These are phyloP conservation scores for Dicorynia guianensis DNA, from an alignment of 306 rosid species.

Conservation along the genomic window DNA sequence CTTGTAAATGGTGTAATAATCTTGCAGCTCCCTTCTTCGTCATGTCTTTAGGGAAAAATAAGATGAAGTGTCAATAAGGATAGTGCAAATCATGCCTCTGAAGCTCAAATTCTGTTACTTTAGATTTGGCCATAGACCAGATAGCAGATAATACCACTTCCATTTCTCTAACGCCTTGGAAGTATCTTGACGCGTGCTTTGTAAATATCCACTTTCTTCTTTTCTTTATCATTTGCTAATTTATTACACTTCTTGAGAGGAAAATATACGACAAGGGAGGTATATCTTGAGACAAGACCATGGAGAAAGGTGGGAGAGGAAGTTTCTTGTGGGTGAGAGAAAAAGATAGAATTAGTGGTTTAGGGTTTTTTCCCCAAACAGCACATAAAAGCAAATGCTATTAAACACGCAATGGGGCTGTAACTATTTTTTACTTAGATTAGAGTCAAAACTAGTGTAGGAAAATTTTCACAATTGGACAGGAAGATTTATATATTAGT, in stretches of 20 bases:
- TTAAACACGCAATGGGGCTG: background rate
- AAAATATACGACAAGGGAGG: background rate
- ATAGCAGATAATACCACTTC: background rate
- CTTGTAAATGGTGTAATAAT: conserved; percentile 1
- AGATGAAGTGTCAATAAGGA: background rate
- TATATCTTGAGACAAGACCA: background rate
- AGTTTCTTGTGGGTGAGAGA: conserved; percentile 5
- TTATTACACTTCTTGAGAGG: background rate
- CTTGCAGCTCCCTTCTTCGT: background rate
- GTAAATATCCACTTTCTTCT: background rate
- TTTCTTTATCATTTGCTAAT: background rate
- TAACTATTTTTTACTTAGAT: background rate
- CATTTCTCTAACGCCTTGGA: background rate
- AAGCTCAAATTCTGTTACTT: background rate
- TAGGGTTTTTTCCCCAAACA: background rate
- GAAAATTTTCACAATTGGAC: background rate
- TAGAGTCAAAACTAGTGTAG: background rate
- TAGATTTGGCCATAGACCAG: background rate
- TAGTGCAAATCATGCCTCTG: background rate
- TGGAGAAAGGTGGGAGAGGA: conserved; percentile 2
- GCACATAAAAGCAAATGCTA: background rate
- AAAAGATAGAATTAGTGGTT: conserved; percentile 1
- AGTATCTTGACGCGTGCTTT: background rate
- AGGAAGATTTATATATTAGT: background rate
- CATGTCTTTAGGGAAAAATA: background rate